Evolutionary conservation across 2,329 filamentous ascomycete genomes (phyloP), one percentile per base, ranked within the genome.

Genomic region (Pseudopithomyces chartarum): DNA sequence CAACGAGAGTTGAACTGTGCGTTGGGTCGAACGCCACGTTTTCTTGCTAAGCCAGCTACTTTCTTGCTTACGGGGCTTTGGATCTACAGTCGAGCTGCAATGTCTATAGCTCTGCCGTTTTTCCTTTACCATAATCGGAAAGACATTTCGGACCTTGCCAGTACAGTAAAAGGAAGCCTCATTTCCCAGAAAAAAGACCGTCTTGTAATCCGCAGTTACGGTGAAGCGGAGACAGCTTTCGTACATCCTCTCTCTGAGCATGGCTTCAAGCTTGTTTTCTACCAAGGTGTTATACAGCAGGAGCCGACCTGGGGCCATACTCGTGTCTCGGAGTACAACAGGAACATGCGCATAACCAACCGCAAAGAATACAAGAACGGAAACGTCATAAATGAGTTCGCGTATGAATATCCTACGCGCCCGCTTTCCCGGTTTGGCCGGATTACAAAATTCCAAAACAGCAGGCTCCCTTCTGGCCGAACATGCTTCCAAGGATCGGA

Each of bases 171-270:
- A 60, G 81, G 81, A 5, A 80, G 80, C 58, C 74, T 77, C 2
- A 78, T 83, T 42, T 72, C 75, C 19, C 76, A 82, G 53, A 80
- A 81, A 60, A 79, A 79, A 56, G 76, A 78, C 53, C 72, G 79
- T 34, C 71, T 82, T 46, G 62, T 80, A n/a, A 78, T 85, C 32
- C 77, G 80, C 54, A 78, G 76, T 54, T 73, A 79, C 11, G 79
- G 81, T 8, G 80, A 81, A 0, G 76, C 76, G 0, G 81, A 79
- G 45, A 84, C 82, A 13, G 80, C 78, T 11, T 84, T 84, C 62
- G 73, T 78, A n/a, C 78, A 79, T 54, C 39, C 55, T 38, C 60
- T 66, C 3, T 70, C 76, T 8, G 57, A 68, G 11, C 70, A 73
- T 19, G 76, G 76, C n/a, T 73, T 75, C 59, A 72, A 76, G 50